Evolutionary conservation across 2,329 filamentous ascomycete genomes (phyloP), one percentile per base, ranked within the genome.

Genomic region (Xylaria sp.): DNA sequence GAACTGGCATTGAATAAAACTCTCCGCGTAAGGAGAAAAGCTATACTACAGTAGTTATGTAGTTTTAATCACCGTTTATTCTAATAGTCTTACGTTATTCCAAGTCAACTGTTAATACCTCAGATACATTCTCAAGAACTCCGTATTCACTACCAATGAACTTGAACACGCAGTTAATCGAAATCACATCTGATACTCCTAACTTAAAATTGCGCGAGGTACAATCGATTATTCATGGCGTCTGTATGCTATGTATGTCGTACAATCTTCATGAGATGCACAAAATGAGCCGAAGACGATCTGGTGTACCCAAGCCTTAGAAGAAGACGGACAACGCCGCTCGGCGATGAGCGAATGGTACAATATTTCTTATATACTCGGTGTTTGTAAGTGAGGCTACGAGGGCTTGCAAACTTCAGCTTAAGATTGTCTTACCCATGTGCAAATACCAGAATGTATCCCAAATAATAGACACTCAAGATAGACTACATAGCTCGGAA

Each of bases 301-400:
- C 59, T 48, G 44, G 28, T 52, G 46, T 52, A 31, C n/a, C 44
- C 57, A 56, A 41, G 10, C 34, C 5, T 44, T n/a, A 34, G 41
- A 15, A n/a, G 15, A 60, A 48, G n/a, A 28, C 64, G 67, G 67
- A 64, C 23, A 44, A 18, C 67, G 67, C 64, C 67, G 64, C 25
- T 55, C 31, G 37, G 55, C 60, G 59, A 46, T 25, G 50, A 63
- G 39, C 25, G 31, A 63, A 23, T 12, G 25, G 15, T 54, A 44
- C 52, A 5, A 23, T 37, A 34, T 25, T n/a, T n/a, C n/a, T n/a
- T n/a, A n/a, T 50, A 50, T 51, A 10, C 3, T n/a, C 25, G 25
- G 48, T 25, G 3, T 39, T 3, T 23, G 18, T 37, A 13, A 55
- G 28, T 5, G 1, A 4, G 28, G 1, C 28, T 12, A 18, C 10